phyloP scores from a whole-genome alignment of 441 rosid species.

The Viola pubescens region DNA sequence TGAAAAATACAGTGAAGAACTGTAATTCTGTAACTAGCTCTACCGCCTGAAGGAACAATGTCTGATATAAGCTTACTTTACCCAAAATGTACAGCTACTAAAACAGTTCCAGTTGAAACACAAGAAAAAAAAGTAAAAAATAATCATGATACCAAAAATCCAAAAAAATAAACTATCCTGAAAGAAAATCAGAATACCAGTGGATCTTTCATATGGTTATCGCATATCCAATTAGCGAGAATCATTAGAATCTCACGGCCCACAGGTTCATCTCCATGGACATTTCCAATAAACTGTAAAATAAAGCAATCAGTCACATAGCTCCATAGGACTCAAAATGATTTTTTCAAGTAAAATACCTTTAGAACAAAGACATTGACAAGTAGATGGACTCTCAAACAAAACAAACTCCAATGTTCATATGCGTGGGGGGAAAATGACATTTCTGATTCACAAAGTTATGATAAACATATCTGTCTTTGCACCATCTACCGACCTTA shows the following conservation, averaged over 20 bases:
- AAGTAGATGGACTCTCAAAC: background rate
- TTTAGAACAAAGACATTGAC: background rate
- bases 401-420: constrained; percentile 1
- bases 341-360: too few species aligned
- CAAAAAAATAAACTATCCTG: background rate
- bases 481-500: too few species aligned
- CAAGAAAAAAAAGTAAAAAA: background rate
- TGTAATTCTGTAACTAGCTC: too few species aligned
- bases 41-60: too few species aligned
- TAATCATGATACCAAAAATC: background rate
- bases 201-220: constrained; percentile 65
- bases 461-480: too few species aligned
- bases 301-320: constrained; percentile 18
- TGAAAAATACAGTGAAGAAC: too few species aligned
- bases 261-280: constrained; percentile 95
- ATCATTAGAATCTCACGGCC: constrained; percentile 75
- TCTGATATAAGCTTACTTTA: too few species aligned
- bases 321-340: constrained; percentile 5
- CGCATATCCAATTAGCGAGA: constrained; percentile 93
- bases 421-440: too few species aligned
- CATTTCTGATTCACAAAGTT: too few species aligned
- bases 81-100: too few species aligned
- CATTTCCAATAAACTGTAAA: constrained; percentile 84
- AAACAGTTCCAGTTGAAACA: too few species aligned
- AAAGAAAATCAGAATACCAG: constrained; percentile 44